Conservation (phyloP, 805 yeast species). For the Novakomyces olei region DNA sequence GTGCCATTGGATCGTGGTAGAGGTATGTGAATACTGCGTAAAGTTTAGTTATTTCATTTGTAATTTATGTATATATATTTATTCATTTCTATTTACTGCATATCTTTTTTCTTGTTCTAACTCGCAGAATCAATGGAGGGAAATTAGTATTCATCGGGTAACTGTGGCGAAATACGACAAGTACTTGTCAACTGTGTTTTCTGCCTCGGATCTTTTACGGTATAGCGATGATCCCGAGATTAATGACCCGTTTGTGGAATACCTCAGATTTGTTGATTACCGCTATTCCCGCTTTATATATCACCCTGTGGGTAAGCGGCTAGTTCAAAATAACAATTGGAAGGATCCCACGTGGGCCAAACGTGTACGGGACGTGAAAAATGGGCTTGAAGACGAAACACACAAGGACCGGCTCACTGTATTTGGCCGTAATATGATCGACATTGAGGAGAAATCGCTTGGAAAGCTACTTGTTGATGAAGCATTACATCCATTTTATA, state of each 20-base stretch:
- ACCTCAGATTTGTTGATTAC: constrained; percentile 50
- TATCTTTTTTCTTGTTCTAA: background rate
- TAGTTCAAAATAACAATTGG: constrained; percentile 72
- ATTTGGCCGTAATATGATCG: constrained; percentile 58
- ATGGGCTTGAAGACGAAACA: constrained; percentile 49
- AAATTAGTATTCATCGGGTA: constrained; percentile 39
- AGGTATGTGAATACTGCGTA: too few species aligned
- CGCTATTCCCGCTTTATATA: constrained; percentile 66
- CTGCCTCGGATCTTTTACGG: constrained; percentile 10
- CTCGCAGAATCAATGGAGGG: constrained; percentile 86
- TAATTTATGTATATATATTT: too few species aligned
- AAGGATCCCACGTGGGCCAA: constrained; percentile 53
- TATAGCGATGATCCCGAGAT: constrained; percentile 9
- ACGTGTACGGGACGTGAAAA: constrained; percentile 17
- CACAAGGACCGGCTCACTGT: constrained; percentile 49
- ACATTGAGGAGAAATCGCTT: constrained; percentile 50
- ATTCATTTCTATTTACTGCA: background rate
- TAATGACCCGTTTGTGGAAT: constrained; percentile 45
- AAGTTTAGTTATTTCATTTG: too few species aligned
- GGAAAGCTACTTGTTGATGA: constrained; percentile 55
- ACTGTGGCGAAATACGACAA: constrained; percentile 42
- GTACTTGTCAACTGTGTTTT: constrained; percentile 46
- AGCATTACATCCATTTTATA: constrained; percentile 82
- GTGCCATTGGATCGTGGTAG: constrained; percentile 84
- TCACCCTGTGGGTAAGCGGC: constrained; percentile 71